Evolutionary conservation across 768 basidiomycete species (phyloP).

Genomic region (Leucosporidium scottii): DNA sequence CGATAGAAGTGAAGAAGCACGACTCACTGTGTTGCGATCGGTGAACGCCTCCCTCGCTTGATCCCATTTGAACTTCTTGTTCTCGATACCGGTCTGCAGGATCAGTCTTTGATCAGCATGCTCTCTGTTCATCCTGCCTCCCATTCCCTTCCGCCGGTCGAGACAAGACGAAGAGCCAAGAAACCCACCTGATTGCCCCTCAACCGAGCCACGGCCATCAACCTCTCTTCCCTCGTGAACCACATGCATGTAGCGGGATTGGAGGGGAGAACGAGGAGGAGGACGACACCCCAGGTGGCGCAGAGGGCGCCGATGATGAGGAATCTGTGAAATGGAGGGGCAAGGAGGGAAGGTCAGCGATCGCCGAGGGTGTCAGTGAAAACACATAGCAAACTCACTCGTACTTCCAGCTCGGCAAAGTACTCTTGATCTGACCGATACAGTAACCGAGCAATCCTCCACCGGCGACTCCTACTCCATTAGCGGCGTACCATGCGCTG

Average conservation of each 20-base stretch:
- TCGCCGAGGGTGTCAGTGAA: no score
- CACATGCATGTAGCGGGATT: constrained; percentile 36
- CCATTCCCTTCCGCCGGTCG: no score
- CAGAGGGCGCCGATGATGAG: constrained; percentile 24
- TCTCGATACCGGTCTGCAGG: constrained; percentile 13
- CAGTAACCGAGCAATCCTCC: constrained; percentile 13
- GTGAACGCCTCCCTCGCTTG: constrained; percentile 5
- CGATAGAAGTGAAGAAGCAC: not conserved
- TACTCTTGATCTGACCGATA: constrained; percentile 28
- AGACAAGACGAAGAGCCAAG: not conserved
- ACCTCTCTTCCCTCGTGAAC: constrained; percentile 41
- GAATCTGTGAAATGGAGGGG: no score
- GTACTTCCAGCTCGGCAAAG: constrained; percentile 13
- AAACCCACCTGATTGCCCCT: constrained; percentile 38
- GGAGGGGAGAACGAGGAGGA: constrained; percentile 19
- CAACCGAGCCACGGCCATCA: constrained; percentile 42
- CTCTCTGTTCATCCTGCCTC: not conserved
- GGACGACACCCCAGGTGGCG: constrained; percentile 16
- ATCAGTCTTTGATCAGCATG: not conserved
- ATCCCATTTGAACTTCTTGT: constrained; percentile 5
- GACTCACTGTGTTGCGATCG: not conserved
- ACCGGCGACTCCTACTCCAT: not conserved
- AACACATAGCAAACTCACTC: not conserved
- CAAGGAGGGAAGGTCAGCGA: no score
- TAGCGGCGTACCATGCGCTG: not conserved